Percentiles rank a stretch among this genome's conserved stretches.
Evolutionary conservation across 1,139 yeast species (phyloP).

Genomic region (Keqinozyma sinolaborantium): DNA sequence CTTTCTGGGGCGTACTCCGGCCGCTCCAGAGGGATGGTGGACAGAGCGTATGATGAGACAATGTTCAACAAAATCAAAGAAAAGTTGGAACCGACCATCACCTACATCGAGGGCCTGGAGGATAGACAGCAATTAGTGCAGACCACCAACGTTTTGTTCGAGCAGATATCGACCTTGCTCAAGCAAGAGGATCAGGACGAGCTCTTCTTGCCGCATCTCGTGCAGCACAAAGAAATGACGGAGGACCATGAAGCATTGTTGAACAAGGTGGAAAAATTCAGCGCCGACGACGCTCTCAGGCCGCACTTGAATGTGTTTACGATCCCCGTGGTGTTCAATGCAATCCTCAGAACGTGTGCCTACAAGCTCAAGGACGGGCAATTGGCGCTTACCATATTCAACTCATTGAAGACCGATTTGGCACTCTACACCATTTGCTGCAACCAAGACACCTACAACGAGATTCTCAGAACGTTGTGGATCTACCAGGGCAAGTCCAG

Average conservation of each 20-base stretch:
- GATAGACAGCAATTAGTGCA: slow-evolving; percentile 1
- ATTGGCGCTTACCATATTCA: slow-evolving; percentile 33
- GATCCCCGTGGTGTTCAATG: slow-evolving; percentile 35
- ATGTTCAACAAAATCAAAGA: slow-evolving; percentile 15
- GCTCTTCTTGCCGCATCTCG: slow-evolving; percentile 9
- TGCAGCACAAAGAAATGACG: slow-evolving; percentile 11
- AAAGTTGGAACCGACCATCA: slow-evolving; percentile 23
- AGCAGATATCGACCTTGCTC: not conserved
- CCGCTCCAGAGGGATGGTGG: slow-evolving; percentile 1
- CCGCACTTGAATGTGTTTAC: slow-evolving; percentile 34
- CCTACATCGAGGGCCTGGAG: slow-evolving; percentile 15
- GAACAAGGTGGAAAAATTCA: slow-evolving; percentile 9
- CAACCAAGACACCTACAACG: slow-evolving; percentile 43
- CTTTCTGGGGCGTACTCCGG: slow-evolving; percentile 3
- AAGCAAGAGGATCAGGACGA: slow-evolving; percentile 2
- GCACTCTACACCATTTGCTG: slow-evolving; percentile 32
- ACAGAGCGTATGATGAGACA: slow-evolving; percentile 7
- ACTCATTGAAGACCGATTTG: slow-evolving; percentile 30
- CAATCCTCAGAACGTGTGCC: slow-evolving; percentile 21
- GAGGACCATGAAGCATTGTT: slow-evolving; percentile 16
- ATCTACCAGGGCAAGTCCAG: slow-evolving; percentile 35
- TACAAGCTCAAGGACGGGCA: slow-evolving; percentile 33
- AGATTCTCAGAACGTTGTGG: slow-evolving; percentile 36
- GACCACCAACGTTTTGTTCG: slow-evolving; percentile 7
- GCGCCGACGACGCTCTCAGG: slow-evolving; percentile 18